These are phyloP conservation scores for Solanum gracilifrons DNA, from an alignment of 257 asterid genomes.

Conservation along the genomic window DNA sequence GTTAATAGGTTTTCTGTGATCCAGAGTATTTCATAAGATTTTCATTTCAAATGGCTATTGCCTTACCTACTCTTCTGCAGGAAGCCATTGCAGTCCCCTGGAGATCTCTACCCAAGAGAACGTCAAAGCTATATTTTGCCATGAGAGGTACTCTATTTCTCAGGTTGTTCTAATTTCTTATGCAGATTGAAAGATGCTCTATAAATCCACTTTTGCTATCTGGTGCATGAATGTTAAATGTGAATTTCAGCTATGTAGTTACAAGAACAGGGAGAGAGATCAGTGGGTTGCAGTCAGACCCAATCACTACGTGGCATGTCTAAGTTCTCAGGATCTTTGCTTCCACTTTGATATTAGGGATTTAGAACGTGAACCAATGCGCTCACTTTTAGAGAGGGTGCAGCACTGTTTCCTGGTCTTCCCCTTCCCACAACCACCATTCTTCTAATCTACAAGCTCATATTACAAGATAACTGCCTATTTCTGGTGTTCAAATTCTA, in stretches of 20 bases:
- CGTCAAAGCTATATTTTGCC: slow-evolving; percentile 69
- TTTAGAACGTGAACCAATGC: neutral
- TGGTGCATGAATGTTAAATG: neutral
- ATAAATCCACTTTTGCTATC: neutral
- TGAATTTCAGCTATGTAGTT: neutral
- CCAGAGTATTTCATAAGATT: neutral
- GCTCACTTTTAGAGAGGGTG: neutral
- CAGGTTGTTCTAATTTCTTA: neutral
- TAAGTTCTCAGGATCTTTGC: neutral
- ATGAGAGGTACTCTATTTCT: slow-evolving; percentile 69
- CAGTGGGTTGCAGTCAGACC: neutral
- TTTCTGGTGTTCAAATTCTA: neutral
- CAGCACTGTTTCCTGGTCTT: neutral
- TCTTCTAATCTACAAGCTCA: neutral
- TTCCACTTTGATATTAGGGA: neutral
- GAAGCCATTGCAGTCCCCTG: slow-evolving; percentile 84
- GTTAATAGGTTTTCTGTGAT: neutral
- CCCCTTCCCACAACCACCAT: neutral
- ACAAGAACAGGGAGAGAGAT: neutral
- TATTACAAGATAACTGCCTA: neutral
- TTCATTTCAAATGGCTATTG: slow-evolving; percentile 3
- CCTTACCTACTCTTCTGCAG: slow-evolving; percentile 25
- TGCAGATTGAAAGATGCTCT: neutral
- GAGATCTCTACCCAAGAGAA: slow-evolving; percentile 77
- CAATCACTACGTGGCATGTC: neutral